Conservation (phyloP, 208 protist genomes). For the Crithidia thermophila region DNA sequence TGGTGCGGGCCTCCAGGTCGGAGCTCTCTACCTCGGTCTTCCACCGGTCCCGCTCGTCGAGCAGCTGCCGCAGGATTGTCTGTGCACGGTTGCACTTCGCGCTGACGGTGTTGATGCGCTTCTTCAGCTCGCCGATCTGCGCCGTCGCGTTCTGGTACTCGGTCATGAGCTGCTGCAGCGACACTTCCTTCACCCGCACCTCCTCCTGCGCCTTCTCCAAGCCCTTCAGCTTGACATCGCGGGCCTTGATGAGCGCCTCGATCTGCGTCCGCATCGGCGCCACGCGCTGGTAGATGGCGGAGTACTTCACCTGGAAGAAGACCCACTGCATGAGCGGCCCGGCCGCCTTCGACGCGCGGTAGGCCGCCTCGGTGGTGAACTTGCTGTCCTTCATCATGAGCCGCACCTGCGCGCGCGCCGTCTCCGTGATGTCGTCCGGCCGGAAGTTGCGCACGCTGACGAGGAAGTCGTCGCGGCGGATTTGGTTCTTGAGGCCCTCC, state of each 20-base stretch:
- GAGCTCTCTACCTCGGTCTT: constrained; percentile 89
- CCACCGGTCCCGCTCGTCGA: constrained; percentile 96
- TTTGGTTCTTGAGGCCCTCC: constrained; percentile 93
- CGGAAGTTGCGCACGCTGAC: constrained; percentile 95
- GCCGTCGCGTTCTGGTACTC: constrained; percentile 96
- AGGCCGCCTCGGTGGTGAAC: constrained; percentile 95
- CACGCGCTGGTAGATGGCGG: constrained; percentile 92
- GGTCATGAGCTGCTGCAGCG: constrained; percentile 88
- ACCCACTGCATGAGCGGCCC: constrained; percentile 98
- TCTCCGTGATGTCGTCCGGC: constrained; percentile 78
- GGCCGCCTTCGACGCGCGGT: constrained; percentile 96
- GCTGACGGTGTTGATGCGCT: constrained; percentile 78
- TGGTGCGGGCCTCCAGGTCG: constrained; percentile 83
- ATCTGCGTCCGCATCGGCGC: constrained; percentile 95
- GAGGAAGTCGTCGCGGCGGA: constrained; percentile 96
- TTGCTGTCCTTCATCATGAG: constrained; percentile 91
- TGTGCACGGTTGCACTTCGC: constrained; percentile 94
- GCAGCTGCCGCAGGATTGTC: constrained; percentile 92
- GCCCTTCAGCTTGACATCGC: constrained; percentile 56
- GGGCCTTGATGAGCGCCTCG: constrained; percentile 78
- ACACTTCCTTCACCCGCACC: constrained; percentile 89
- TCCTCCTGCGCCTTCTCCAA: constrained; percentile 67
- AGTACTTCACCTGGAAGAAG: constrained; percentile 94
- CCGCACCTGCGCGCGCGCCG: constrained; percentile 52
- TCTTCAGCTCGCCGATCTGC: constrained; percentile 93